Evolutionary conservation across 2,329 filamentous ascomycete species (phyloP).

Genomic region (Stemphylium lycopersici): DNA sequence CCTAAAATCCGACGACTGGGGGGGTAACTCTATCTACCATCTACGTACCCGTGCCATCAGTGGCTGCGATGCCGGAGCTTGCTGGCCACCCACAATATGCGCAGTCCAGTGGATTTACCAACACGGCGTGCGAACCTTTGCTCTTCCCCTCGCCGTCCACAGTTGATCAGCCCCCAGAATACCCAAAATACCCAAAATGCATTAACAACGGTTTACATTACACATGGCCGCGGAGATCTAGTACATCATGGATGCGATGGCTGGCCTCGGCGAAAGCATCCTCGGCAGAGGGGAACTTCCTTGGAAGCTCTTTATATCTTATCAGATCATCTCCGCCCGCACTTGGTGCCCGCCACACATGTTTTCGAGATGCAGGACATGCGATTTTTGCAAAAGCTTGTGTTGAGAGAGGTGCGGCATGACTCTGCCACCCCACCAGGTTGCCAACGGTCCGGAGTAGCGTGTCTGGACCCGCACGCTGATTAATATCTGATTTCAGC

Average conservation of each 20-base stretch:
- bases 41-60: slow-evolving; percentile 7
- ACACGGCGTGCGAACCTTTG: not conserved
- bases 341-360: slow-evolving; percentile 2
- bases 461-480: slow-evolving; percentile 4
- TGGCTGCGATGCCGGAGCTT: slow-evolving; percentile 11
- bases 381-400: not conserved
- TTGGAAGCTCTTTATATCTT: slow-evolving; percentile 28
- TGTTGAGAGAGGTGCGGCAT: slow-evolving; percentile 2
- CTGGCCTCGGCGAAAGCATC: slow-evolving; percentile 22
- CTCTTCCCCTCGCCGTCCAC: not conserved
- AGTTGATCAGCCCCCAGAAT: not conserved
- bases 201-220: not conserved
- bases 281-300: slow-evolving; percentile 19
- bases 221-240: slow-evolving; percentile 15
- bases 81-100: not conserved
- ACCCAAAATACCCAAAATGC: not conserved
- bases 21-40: slow-evolving; percentile 7
- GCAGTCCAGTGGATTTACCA: not conserved
- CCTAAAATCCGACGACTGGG: slow-evolving; percentile 14
- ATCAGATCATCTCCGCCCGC: slow-evolving; percentile 38
- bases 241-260: slow-evolving; percentile 20
- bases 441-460: not conserved
- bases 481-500: slow-evolving; percentile 7
- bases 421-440: slow-evolving; percentile 3
- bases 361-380: not conserved